Evolutionary conservation across 805 yeast species (phyloP), one percentile per base, ranked within the genome.

Genomic region (Candida taoyuanica): DNA sequence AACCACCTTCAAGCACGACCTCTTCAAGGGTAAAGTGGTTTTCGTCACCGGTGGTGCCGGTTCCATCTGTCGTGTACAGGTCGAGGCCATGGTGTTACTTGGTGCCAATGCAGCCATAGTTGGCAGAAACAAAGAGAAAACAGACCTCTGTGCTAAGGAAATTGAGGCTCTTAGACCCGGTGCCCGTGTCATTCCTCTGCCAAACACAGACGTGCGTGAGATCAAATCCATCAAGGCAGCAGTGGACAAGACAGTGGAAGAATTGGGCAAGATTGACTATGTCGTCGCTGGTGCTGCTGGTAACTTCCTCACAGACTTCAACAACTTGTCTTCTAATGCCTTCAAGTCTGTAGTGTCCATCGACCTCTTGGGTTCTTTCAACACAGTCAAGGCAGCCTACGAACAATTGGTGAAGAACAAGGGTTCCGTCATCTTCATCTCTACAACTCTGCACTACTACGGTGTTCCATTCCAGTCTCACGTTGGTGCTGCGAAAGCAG

Each of bases 241-340:
- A 0, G 95, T 76, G 3, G 72, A 73, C 6, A 51, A 55, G 29
- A 78, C 96, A 0, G 85, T 88, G 17, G 56, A 63, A 8, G 67
- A 72, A 53, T 73, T 86, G 48, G 96, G 96, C 6, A 67, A 74
- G 44, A 81, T 89, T 42, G 97, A 89, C 63, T 85, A 61, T 58
- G 94, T 89, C 24, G 84, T 89, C 58, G 89, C 93, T 31, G 97
- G 97, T 9, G 97, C 98, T 3, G 97, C 97, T 3, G 97, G 98
- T 7, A 91, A 91, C 66, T 89, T 91, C 58, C 59, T 91, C 37
- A 65, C 86, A 24, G 93, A 86, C 59, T 77, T 88, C 63, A 78
- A 81, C 53, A 80, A 78, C 51, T 65, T 89, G 47, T 80, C 91
- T 2, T 56, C 91, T 16, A 87, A 88, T 56, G 97, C 95, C 5